A percentile compares a stretch with the other conserved stretches of the same genome.
phyloP scores from a whole-genome alignment of 139 green algal species.

The Tetratostichococcus sp. region DNA sequence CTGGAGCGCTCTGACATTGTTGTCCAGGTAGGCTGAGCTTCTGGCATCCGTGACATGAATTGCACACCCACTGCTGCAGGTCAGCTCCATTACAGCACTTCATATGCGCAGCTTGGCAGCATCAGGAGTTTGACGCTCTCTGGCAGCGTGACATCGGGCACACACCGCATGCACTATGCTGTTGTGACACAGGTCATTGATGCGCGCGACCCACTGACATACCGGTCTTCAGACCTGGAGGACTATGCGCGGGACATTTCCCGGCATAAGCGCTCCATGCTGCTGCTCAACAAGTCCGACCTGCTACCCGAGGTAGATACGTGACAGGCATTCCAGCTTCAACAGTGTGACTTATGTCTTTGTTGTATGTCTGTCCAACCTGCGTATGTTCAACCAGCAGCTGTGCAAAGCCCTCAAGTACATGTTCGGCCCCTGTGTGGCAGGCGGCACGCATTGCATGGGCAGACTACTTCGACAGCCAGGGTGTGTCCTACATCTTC shows the following conservation, averaged over 20 bases:
- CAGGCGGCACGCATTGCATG: constrained; percentile 39
- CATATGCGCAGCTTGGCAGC: no score
- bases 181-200: constrained; percentile 81
- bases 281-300: constrained; percentile 99
- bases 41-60: no score
- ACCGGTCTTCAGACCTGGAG: constrained; percentile 82
- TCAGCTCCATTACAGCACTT: not conserved
- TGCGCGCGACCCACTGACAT: constrained; percentile 89
- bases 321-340: no score
- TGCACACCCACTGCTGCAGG: no score
- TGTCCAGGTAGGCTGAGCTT: constrained; percentile 60
- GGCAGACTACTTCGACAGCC: constrained; percentile 81
- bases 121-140: no score
- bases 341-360: no score
- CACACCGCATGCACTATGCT: no score
- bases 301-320: constrained; percentile 59
- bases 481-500: constrained; percentile 69
- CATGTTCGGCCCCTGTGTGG: no score
- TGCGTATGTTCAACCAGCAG: no score
- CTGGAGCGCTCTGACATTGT: constrained; percentile 92
- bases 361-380: no score
- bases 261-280: constrained; percentile 61
- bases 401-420: no score
- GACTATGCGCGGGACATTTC: constrained; percentile 64
- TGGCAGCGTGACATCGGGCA: no score